phyloP scores from a whole-genome alignment of 495 filamentous ascomycete species.

The Aspergillus mulundensis region DNA sequence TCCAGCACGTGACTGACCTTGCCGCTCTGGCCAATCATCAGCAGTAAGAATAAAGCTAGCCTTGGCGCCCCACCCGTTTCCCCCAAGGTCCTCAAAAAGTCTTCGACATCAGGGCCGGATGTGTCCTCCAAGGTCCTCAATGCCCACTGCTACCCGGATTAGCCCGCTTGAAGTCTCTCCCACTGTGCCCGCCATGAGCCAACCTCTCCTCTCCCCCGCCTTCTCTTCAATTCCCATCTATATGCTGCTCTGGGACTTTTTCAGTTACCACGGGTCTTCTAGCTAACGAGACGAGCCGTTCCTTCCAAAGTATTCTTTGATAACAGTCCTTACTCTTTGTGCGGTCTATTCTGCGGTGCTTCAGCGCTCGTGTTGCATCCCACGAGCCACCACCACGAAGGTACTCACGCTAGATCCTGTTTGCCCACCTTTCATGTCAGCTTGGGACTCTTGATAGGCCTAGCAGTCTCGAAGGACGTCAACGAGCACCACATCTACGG shows the following conservation, averaged over 20 bases:
- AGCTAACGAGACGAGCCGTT: not conserved
- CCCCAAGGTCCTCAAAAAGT: conserved; percentile 41
- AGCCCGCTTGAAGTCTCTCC: conserved; percentile 2
- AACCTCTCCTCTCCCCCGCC: not conserved
- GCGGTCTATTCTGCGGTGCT: not conserved
- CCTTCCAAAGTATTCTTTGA: conserved; percentile 1
- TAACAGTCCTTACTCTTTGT: not conserved
- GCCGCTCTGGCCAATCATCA: not conserved
- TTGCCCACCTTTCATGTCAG: conserved; percentile 5
- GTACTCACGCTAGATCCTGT: conserved; percentile 15
- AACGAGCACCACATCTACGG: conserved; percentile 12
- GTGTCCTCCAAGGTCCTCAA: conserved; percentile 25
- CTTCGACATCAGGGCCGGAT: conserved; percentile 9
- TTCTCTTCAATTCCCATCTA: conserved; percentile 3
- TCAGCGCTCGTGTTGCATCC: not conserved
- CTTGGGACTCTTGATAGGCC: conserved; percentile 8
- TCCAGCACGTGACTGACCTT: not conserved
- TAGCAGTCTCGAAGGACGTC: conserved; percentile 1
- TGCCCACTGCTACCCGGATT: conserved; percentile 10
- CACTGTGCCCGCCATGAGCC: conserved; percentile 11
- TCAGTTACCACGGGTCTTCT: not conserved
- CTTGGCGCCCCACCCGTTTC: conserved; percentile 6
- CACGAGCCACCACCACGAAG: conserved; percentile 21
- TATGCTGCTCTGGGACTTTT: not conserved
- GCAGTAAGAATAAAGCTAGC: not conserved